These are phyloP conservation scores for Wickerhamiella qilinensis DNA, from an alignment of 805 yeast genomes.

Conservation along the genomic window DNA sequence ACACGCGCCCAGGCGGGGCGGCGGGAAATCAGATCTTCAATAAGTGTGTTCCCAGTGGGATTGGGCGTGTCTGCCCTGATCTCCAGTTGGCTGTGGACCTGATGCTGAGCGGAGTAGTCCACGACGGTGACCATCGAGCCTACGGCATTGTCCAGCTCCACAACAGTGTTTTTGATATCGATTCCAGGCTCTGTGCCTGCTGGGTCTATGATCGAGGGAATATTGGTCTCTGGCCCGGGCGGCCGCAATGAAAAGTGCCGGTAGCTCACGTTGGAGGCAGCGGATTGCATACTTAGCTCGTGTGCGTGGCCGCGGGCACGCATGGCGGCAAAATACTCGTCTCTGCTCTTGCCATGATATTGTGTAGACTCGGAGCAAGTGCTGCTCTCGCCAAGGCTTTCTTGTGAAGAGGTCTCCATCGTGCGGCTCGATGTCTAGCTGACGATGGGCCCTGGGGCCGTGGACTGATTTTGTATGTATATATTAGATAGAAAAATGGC, in stretches of 20 bases:
- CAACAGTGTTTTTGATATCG: slow-evolving; percentile 34
- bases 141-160: slow-evolving; percentile 30
- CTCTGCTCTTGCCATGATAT: too few species aligned
- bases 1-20: slow-evolving; percentile 35
- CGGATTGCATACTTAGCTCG: neutral
- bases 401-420: neutral
- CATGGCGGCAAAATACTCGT: too few species aligned
- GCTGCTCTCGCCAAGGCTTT: too few species aligned
- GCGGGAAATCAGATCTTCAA: slow-evolving; percentile 16
- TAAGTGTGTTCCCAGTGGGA: slow-evolving; percentile 6
- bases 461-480: too few species aligned
- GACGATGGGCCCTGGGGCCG: too few species aligned
- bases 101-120: slow-evolving; percentile 31
- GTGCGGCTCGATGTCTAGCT: neutral
- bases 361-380: too few species aligned
- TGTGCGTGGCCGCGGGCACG: neutral
- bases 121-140: slow-evolving; percentile 40
- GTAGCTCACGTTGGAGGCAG: neutral
- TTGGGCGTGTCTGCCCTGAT: slow-evolving; percentile 8
- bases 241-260: neutral
- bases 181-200: slow-evolving; percentile 49
- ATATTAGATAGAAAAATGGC: too few species aligned
- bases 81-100: slow-evolving; percentile 28
- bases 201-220: neutral
- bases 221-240: neutral